Conservation (phyloP, 176 grass and related monocot genomes). For the Typha latifolia region DNA sequence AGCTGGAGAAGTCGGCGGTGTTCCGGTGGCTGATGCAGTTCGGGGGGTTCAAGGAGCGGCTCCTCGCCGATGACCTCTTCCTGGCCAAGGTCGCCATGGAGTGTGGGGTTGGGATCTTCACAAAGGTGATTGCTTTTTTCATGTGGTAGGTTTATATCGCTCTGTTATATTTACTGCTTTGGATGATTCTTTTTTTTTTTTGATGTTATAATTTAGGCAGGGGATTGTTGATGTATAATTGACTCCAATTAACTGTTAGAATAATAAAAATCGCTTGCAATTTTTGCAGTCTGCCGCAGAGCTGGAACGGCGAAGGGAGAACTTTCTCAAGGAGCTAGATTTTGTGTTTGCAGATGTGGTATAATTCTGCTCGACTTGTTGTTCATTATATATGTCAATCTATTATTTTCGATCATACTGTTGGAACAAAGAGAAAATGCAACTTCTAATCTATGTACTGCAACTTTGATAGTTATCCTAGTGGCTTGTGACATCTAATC, state of each 20-base stretch:
- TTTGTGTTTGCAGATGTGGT: constrained; percentile 94
- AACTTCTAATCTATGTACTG: too few relatives aligned
- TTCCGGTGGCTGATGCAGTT: constrained; percentile 84
- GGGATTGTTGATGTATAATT: background rate
- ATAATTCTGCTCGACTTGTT: constrained; percentile 16
- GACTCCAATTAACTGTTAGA: background rate
- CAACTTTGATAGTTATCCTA: too few relatives aligned
- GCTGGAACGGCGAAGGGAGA: constrained; percentile 78
- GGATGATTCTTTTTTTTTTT: too few relatives aligned
- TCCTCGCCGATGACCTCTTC: constrained; percentile 97
- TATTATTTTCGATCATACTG: too few relatives aligned
- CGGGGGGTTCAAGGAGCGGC: constrained; percentile 90
- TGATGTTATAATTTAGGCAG: background rate
- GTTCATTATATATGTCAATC: too few relatives aligned
- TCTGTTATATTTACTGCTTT: too few relatives aligned
- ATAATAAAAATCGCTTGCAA: constrained; percentile 9
- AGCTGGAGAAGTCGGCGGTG: constrained; percentile 57
- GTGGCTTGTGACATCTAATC: too few relatives aligned
- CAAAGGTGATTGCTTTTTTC: constrained; percentile 43
- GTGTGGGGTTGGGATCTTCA: constrained; percentile 94
- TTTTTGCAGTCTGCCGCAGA: constrained; percentile 71
- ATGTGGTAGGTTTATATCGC: too few relatives aligned
- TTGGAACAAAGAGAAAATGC: too few relatives aligned
- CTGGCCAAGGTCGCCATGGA: constrained; percentile 87
- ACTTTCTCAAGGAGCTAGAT: constrained; percentile 92